phyloP scores from a whole-genome alignment of 2,329 filamentous ascomycete genomes.

The Penicillium sp. region DNA sequence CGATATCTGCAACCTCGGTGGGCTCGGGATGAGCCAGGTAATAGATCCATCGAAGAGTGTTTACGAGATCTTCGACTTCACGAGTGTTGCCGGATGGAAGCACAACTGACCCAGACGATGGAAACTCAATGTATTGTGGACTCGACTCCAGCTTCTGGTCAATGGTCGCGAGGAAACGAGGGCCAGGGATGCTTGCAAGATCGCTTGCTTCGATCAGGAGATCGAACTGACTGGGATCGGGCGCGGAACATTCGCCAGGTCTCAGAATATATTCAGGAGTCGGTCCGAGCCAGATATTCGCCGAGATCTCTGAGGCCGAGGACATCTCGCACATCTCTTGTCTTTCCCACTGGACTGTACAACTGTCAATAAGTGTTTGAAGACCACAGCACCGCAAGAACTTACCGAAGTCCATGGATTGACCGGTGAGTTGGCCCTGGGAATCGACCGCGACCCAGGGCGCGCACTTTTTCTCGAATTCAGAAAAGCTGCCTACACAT shows the following conservation, averaged over 20 bases:
- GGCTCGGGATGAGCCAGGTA: conserved; percentile 69
- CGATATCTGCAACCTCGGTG: conserved; percentile 46
- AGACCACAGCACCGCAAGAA: conserved; percentile 2
- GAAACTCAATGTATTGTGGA: conserved; percentile 72
- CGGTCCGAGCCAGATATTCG: conserved; percentile 87
- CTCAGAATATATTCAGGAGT: conserved; percentile 69
- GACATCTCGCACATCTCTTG: conserved; percentile 95
- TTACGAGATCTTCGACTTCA: conserved; percentile 81
- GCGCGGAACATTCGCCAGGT: conserved; percentile 38
- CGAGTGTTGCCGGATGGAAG: conserved; percentile 79
- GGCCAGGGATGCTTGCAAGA: conserved; percentile 72
- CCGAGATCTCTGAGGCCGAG: conserved; percentile 79
- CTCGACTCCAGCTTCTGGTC: conserved; percentile 56
- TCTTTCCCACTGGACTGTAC: conserved; percentile 73
- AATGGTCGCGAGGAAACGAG: conserved; percentile 64
- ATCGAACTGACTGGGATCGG: conserved; percentile 67
- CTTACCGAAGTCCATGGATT: conserved; percentile 79
- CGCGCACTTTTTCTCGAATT: conserved; percentile 70
- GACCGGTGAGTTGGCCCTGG: conserved; percentile 69
- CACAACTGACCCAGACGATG: conserved; percentile 89
- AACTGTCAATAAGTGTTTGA: neutral
- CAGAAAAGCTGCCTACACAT: conserved; percentile 62
- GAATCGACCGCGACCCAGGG: conserved; percentile 76
- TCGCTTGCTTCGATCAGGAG: conserved; percentile 88
- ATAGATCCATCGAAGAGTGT: conserved; percentile 89